These are phyloP conservation scores for Venturia oleaginea DNA, from an alignment of 2,329 filamentous ascomycete species.

Conservation along the genomic window DNA sequence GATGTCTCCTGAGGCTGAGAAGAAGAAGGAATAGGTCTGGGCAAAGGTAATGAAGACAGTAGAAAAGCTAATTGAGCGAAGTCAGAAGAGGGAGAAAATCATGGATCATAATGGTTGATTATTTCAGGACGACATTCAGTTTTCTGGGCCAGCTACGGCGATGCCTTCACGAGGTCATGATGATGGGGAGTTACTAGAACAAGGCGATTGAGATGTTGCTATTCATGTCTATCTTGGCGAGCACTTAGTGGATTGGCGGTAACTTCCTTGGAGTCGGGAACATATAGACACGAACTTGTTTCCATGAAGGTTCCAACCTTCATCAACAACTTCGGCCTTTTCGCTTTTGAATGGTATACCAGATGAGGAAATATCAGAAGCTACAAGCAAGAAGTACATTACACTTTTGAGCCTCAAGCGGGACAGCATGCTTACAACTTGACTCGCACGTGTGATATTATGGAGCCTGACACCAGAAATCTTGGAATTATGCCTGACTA, in stretches of 20 bases:
- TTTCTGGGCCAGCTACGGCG: neutral
- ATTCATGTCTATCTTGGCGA: neutral
- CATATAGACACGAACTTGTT: neutral
- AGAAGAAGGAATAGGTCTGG: neutral
- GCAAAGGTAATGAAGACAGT: neutral
- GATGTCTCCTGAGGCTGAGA: slow-evolving; percentile 21
- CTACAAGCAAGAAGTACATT: neutral
- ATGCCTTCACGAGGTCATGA: neutral
- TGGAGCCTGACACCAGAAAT: neutral
- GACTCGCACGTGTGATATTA: neutral
- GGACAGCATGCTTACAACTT: neutral
- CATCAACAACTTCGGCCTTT: too few relatives aligned
- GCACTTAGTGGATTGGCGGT: neutral
- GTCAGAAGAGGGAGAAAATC: neutral
- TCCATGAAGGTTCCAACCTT: neutral
- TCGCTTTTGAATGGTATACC: too few relatives aligned
- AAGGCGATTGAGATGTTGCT: neutral
- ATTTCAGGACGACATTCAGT: neutral
- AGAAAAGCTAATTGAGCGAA: neutral
- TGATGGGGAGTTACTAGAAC: neutral
- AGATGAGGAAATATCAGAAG: neutral
- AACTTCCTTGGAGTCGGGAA: neutral
- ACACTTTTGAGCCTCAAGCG: neutral
- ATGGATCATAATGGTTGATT: neutral
- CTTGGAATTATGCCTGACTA: neutral